Conservation (phyloP, 805 yeast genomes). For the Metschnikowia aberdeeniae region DNA sequence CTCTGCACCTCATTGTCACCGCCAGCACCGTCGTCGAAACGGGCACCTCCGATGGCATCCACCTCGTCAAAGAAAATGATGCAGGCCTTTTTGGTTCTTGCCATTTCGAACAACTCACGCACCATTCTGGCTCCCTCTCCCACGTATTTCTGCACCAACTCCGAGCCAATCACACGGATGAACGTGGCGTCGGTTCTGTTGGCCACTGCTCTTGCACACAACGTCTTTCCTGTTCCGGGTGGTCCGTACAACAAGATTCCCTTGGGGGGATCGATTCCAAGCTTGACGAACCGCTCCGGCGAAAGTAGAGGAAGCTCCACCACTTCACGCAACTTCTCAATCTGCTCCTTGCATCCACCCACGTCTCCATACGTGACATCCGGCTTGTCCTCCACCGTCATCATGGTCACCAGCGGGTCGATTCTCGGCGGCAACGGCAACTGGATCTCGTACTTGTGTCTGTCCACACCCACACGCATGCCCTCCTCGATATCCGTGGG, state of each 20-base stretch:
- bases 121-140: slow-evolving; percentile 99
- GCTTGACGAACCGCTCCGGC: slow-evolving; percentile 93
- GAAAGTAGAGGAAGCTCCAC: slow-evolving; percentile 46
- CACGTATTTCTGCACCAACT: slow-evolving; percentile 95
- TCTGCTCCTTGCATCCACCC: slow-evolving; percentile 98
- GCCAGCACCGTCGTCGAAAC: slow-evolving; percentile 99
- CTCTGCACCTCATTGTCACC: slow-evolving; percentile 99
- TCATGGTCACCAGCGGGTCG: slow-evolving; percentile 98
- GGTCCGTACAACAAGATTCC: slow-evolving; percentile 96
- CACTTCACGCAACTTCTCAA: slow-evolving; percentile 47
- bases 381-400: slow-evolving; percentile 99
- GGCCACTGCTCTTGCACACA: slow-evolving; percentile 98
- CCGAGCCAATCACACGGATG: slow-evolving; percentile 97
- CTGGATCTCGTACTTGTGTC: slow-evolving; percentile 95
- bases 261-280: slow-evolving; percentile 98
- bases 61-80: slow-evolving; percentile 97
- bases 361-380: slow-evolving; percentile 98
- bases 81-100: slow-evolving; percentile 96
- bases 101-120: slow-evolving; percentile 97
- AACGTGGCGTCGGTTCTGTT: slow-evolving; percentile 99
- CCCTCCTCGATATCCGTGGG: slow-evolving; percentile 99
- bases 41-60: slow-evolving; percentile 99
- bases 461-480: slow-evolving; percentile 98
- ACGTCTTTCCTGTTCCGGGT: slow-evolving; percentile 97
- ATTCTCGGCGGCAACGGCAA: slow-evolving; percentile 96